Conservation (phyloP, 805 yeast species). For the Priceomyces castillae region DNA sequence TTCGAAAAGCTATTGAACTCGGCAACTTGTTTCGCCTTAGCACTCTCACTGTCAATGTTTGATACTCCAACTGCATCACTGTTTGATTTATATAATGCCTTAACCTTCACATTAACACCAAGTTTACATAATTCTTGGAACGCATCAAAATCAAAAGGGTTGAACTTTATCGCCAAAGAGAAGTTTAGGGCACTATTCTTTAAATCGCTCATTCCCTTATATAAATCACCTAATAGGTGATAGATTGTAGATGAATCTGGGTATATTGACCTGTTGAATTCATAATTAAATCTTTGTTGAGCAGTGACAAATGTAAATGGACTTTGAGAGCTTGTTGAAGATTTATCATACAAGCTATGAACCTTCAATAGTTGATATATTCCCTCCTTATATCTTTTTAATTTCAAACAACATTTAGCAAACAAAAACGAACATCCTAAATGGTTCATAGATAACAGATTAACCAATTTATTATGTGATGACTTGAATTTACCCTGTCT, state of each 20-base stretch:
- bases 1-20: conserved; percentile 17
- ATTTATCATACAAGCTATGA: conserved; percentile 25
- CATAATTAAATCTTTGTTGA: conserved; percentile 32
- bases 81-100: conserved; percentile 44
- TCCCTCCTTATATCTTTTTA: conserved; percentile 61
- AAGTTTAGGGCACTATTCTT: conserved; percentile 66
- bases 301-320: conserved; percentile 16
- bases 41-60: conserved; percentile 1
- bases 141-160: conserved; percentile 87
- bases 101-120: conserved; percentile 68
- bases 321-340: conserved; percentile 2
- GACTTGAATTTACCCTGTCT: conserved; percentile 59
- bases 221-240: conserved; percentile 68
- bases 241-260: conserved; percentile 76
- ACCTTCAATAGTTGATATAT: conserved; percentile 41
- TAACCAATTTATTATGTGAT: conserved; percentile 48
- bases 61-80: conserved; percentile 2
- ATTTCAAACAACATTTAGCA: conserved; percentile 61
- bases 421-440: conserved; percentile 75
- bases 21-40: neutral
- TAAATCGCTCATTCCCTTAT: conserved; percentile 54
- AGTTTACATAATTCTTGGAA: conserved; percentile 68
- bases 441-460: conserved; percentile 45
- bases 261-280: conserved; percentile 30
- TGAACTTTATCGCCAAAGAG: conserved; percentile 63